Evolutionary conservation across 2,329 filamentous ascomycete genomes (phyloP).

Genomic region (Chalara sp.): DNA sequence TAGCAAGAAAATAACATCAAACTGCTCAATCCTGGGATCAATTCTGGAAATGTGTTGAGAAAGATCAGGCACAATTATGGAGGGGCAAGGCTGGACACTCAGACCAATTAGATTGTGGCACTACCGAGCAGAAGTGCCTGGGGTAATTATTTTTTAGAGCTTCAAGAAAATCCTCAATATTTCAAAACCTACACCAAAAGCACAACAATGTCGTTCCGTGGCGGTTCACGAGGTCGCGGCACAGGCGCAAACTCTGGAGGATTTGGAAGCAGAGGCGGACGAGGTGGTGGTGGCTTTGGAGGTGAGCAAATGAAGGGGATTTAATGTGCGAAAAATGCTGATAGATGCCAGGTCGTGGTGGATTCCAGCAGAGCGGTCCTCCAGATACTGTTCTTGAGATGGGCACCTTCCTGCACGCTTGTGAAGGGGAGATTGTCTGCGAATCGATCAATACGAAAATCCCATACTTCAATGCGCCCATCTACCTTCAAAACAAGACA

Average conservation of each 20-base stretch:
- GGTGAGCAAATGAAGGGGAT: constrained; percentile 10
- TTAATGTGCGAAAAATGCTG: background rate
- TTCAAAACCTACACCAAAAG: constrained; percentile 33
- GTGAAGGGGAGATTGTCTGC: constrained; percentile 98
- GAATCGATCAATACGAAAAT: constrained; percentile 91
- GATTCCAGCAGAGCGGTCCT: constrained; percentile 56
- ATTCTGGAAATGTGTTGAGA: too few relatives aligned
- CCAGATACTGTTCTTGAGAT: constrained; percentile 68
- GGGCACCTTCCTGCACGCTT: constrained; percentile 88
- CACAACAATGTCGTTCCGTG: constrained; percentile 34
- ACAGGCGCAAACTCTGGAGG: constrained; percentile 43
- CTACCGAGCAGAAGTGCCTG: background rate
- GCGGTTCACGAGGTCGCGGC: constrained; percentile 52
- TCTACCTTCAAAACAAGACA: constrained; percentile 99
- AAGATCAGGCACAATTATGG: background rate
- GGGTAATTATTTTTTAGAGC: constrained; percentile 5
- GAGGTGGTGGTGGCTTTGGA: constrained; percentile 40
- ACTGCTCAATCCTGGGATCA: too few relatives aligned
- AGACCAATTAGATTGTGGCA: too few relatives aligned
- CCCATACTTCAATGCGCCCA: constrained; percentile 97
- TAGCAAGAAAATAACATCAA: too few relatives aligned
- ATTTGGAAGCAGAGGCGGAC: constrained; percentile 42
- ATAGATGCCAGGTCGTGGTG: constrained; percentile 46
- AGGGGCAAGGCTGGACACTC: background rate
- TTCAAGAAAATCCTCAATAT: constrained; percentile 9